These are phyloP conservation scores for Backusella luteola DNA, from an alignment of 192 early-diverging fungal species.

Conservation along the genomic window DNA sequence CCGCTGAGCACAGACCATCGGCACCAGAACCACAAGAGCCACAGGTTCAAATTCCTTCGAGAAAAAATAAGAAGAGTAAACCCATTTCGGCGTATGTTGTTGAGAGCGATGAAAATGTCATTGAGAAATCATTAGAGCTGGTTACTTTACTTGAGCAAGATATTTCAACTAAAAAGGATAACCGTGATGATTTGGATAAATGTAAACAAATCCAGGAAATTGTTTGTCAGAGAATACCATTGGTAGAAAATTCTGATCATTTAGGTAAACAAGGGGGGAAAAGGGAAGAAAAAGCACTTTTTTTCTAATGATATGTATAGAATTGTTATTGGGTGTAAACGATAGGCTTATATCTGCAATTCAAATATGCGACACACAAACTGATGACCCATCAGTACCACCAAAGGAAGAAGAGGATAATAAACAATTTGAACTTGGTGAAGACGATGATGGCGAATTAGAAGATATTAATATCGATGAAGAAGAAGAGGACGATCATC, in stretches of 20 bases:
- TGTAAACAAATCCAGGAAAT: conserved; percentile 18
- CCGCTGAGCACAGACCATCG: neutral
- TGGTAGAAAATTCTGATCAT: conserved; percentile 8
- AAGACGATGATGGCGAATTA: conserved; percentile 32
- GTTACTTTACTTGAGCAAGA: neutral
- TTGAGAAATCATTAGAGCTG: conserved; percentile 9
- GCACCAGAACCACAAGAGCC: neutral
- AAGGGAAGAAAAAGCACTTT: too few species aligned
- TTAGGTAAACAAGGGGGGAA: conserved; percentile 4
- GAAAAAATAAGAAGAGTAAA: neutral
- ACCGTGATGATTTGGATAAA: neutral
- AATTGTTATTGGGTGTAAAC: conserved; percentile 22
- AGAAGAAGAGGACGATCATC: neutral
- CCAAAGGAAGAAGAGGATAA: neutral
- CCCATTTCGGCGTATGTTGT: neutral
- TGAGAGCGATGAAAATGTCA: neutral
- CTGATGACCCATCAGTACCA: neutral
- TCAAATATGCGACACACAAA: neutral
- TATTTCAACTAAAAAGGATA: neutral
- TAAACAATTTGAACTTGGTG: conserved; percentile 30
- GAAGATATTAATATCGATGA: neutral
- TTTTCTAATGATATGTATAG: neutral
- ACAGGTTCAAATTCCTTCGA: neutral
- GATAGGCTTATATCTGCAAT: conserved; percentile 19
- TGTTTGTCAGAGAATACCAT: conserved; percentile 18